Conservation (phyloP, 805 yeast genomes). For the Tetrapisispora pingtungensis region DNA sequence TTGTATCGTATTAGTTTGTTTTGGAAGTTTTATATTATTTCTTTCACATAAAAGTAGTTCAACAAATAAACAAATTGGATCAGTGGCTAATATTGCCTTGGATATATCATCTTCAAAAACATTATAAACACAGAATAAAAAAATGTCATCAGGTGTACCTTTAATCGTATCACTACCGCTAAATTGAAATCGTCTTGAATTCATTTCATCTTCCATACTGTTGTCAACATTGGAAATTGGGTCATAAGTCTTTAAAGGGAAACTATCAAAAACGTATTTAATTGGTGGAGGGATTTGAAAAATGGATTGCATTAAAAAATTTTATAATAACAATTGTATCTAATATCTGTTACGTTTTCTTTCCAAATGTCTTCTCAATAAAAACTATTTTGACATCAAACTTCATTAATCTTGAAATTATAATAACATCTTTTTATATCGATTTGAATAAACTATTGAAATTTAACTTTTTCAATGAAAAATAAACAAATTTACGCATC, state of each 20-base stretch:
- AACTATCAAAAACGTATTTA: conserved; percentile 35
- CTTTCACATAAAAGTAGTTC: conserved; percentile 36
- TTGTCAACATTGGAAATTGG: conserved; percentile 27
- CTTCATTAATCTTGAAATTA: too few relatives aligned
- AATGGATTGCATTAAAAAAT: background rate
- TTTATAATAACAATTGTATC: too few relatives aligned
- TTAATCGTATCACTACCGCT: conserved; percentile 5
- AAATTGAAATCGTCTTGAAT: conserved; percentile 18
- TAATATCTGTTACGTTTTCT: too few relatives aligned
- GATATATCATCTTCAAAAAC: conserved; percentile 27
- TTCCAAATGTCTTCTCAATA: too few relatives aligned
- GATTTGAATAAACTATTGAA: too few relatives aligned
- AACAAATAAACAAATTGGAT: conserved; percentile 45
- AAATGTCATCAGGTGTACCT: conserved; percentile 20
- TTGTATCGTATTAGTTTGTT: conserved; percentile 4
- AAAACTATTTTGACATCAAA: too few relatives aligned
- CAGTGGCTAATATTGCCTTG: conserved; percentile 37
- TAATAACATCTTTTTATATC: too few relatives aligned
- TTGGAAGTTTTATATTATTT: conserved; percentile 37
- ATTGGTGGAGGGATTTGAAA: conserved; percentile 5
- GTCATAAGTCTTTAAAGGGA: conserved; percentile 40
- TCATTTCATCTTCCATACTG: conserved; percentile 18
- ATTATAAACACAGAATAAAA: conserved; percentile 48
- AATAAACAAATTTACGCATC: too few relatives aligned
- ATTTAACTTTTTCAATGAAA: too few relatives aligned